Percentiles rank a stretch among this genome's conserved stretches.
Evolutionary conservation across 805 yeast species (phyloP).

Genomic region (Schizosaccharomyces japonicus): DNA sequence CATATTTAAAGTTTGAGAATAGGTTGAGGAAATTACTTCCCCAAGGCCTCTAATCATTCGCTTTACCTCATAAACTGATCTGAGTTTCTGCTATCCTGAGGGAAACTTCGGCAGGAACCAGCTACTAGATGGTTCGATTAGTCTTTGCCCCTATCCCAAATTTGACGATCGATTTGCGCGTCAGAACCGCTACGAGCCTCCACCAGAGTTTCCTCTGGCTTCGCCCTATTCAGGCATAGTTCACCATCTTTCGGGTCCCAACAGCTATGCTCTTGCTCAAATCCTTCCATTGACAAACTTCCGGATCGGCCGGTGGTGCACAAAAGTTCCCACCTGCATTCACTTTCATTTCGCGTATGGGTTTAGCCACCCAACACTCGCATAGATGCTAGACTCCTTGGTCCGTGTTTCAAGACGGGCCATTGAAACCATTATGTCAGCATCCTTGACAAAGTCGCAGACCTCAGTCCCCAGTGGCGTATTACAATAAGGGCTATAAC

Average conservation of each 20-base stretch:
- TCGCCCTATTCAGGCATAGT: conserved; percentile 24
- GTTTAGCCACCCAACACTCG: conserved; percentile 22
- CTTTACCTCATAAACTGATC: conserved; percentile 22
- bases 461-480: conserved; percentile 14
- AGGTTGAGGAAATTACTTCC: conserved; percentile 20
- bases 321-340: conserved; percentile 18
- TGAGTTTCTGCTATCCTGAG: conserved; percentile 22
- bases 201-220: conserved; percentile 25
- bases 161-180: conserved; percentile 24
- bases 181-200: conserved; percentile 25
- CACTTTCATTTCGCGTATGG: conserved; percentile 22
- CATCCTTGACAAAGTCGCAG: conserved; percentile 19
- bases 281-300: conserved; percentile 19
- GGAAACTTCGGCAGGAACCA: conserved; percentile 24
- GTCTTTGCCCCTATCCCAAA: conserved; percentile 24
- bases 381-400: conserved; percentile 23
- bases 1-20: conserved; percentile 23
- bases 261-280: conserved; percentile 24
- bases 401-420: conserved; percentile 23
- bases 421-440: conserved; percentile 18
- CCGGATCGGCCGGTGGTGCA: conserved; percentile 22
- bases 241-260: conserved; percentile 25
- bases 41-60: conserved; percentile 22
- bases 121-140: conserved; percentile 23
- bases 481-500: conserved; percentile 8